Conservation (phyloP, 179 eudicot genomes). For the Drosera spatulata region DNA sequence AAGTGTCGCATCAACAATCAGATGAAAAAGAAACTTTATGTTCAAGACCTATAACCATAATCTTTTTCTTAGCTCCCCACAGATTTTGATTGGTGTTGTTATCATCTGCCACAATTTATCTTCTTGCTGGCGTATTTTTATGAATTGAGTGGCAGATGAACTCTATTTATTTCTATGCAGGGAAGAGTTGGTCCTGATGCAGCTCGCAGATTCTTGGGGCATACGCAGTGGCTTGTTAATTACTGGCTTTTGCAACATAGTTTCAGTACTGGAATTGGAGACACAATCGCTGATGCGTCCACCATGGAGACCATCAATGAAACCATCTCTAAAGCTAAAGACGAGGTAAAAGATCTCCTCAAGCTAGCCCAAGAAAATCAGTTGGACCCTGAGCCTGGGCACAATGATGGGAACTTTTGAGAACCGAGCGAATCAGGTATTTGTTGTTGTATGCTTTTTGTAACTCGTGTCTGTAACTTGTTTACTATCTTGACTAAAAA, state of each 20-base stretch:
- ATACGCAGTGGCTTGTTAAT: slow-evolving; percentile 99
- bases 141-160: no score
- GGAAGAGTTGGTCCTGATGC: slow-evolving; percentile 99
- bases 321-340: slow-evolving; percentile 89
- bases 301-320: slow-evolving; percentile 96
- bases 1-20: no score
- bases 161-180: slow-evolving; percentile 23
- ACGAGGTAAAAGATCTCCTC: slow-evolving; percentile 81
- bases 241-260: slow-evolving; percentile 95
- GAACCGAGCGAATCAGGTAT: slow-evolving; percentile 96
- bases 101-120: no score
- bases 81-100: no score
- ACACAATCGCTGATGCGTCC: slow-evolving; percentile 94
- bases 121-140: no score
- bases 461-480: no score
- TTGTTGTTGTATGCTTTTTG: not conserved
- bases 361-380: slow-evolving; percentile 66
- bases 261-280: slow-evolving; percentile 98
- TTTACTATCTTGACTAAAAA: no score
- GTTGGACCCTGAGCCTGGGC: slow-evolving; percentile 97
- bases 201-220: slow-evolving; percentile 96
- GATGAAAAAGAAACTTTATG: no score
- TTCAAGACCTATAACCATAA: no score
- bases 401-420: slow-evolving; percentile 99
- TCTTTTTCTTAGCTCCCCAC: no score